Evolutionary conservation across 495 filamentous ascomycete species (phyloP).

Genomic region (Stereocaulon alpinum): DNA sequence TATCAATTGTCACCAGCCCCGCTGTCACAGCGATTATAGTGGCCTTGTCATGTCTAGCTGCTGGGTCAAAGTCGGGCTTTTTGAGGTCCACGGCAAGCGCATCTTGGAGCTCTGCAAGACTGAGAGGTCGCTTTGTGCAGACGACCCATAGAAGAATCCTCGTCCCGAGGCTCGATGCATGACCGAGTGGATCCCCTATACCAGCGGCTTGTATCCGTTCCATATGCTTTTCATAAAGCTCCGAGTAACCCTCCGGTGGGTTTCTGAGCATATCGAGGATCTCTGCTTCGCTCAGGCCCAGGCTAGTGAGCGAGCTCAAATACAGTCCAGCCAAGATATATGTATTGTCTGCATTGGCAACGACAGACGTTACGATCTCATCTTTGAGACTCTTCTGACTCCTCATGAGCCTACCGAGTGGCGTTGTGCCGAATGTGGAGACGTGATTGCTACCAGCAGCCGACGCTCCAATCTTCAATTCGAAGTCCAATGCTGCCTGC

Average conservation of each 20-base stretch:
- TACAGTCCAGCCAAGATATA: conserved; percentile 25
- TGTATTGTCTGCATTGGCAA: conserved; percentile 18
- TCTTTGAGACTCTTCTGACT: conserved; percentile 13
- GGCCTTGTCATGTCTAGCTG: conserved; percentile 12
- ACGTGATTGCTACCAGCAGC: background rate
- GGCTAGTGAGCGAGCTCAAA: conserved; percentile 15
- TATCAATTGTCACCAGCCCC: conserved; percentile 19
- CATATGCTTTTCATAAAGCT: conserved; percentile 23
- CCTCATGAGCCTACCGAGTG: conserved; percentile 17
- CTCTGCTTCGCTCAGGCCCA: conserved; percentile 12
- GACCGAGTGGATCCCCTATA: background rate
- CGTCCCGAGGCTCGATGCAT: conserved; percentile 6
- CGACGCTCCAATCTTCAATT: background rate
- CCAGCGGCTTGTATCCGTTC: conserved; percentile 6
- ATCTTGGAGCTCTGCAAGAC: conserved; percentile 22
- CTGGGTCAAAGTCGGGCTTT: conserved; percentile 9
- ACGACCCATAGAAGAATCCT: conserved; percentile 19
- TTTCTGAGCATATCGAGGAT: conserved; percentile 16
- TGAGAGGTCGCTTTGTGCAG: conserved; percentile 17
- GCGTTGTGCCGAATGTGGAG: conserved; percentile 13
- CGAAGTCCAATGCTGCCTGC: conserved; percentile 2
- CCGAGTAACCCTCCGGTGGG: conserved; percentile 18
- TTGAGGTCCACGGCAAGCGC: conserved; percentile 21
- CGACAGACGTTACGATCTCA: conserved; percentile 18
- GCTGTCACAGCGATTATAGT: conserved; percentile 21